These are phyloP conservation scores for Pythium guiyangense DNA, from an alignment of 352 stramenopile species.

Conservation along the genomic window DNA sequence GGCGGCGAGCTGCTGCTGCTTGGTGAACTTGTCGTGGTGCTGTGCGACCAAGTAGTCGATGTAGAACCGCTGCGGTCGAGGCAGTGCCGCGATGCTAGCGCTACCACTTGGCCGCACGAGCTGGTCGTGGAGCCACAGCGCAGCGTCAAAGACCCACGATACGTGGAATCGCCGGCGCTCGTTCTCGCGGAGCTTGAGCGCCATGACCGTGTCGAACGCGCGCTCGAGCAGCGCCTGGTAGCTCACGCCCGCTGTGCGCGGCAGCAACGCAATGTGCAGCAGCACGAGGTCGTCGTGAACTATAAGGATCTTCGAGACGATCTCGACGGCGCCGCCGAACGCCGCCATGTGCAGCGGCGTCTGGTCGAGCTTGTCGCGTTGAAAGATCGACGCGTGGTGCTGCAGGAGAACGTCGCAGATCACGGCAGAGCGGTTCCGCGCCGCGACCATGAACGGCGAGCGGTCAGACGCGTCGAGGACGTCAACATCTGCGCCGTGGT, in stretches of 20 bases:
- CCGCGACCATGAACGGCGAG: slow-evolving; percentile 55
- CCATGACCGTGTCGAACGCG: slow-evolving; percentile 45
- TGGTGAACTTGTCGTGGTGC: slow-evolving; percentile 32
- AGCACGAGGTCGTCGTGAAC: slow-evolving; percentile 43
- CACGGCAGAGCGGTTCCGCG: slow-evolving; percentile 44
- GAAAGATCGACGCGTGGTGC: slow-evolving; percentile 37
- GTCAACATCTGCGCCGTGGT: slow-evolving; percentile 37
- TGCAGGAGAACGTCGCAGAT: slow-evolving; percentile 40
- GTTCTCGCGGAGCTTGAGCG: slow-evolving; percentile 55
- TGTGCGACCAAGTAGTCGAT: slow-evolving; percentile 45
- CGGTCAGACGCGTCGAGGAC: slow-evolving; percentile 47
- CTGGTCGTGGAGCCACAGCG: slow-evolving; percentile 31
- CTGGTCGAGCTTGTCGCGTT: slow-evolving; percentile 58
- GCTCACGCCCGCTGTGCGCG: slow-evolving; percentile 19
- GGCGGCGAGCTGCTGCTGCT: slow-evolving; percentile 5
- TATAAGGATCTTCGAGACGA: slow-evolving; percentile 36
- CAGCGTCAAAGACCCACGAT: slow-evolving; percentile 55
- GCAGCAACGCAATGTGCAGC: slow-evolving; percentile 38
- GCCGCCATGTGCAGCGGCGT: slow-evolving; percentile 66
- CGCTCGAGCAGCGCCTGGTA: slow-evolving; percentile 34
- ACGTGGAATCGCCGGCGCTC: slow-evolving; percentile 59
- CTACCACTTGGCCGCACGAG: slow-evolving; percentile 4
- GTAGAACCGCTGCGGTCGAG: slow-evolving; percentile 26
- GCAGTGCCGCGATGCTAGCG: slow-evolving; percentile 4
- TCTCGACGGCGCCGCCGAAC: slow-evolving; percentile 36